phyloP scores from a whole-genome alignment of 768 basidiomycete genomes.

The Panellus pusillus region DNA sequence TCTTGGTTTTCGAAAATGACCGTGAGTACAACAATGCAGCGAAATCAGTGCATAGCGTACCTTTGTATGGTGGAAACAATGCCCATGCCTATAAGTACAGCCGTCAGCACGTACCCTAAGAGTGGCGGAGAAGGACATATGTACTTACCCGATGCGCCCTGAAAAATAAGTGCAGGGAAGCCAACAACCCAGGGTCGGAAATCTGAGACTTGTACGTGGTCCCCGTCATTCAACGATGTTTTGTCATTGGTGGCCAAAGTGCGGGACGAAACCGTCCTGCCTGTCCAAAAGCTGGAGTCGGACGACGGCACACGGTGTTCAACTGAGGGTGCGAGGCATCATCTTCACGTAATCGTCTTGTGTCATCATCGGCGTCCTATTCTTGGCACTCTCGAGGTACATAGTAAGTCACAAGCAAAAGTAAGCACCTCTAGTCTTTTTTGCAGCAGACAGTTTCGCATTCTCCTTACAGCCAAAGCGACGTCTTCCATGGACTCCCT shows the following conservation, averaged over 20 bases:
- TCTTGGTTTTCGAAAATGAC: not conserved
- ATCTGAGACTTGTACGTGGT: too few relatives aligned
- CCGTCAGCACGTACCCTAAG: not conserved
- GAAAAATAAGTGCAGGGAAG: constrained; percentile 18
- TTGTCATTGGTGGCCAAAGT: too few relatives aligned
- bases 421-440: not conserved
- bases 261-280: too few relatives aligned
- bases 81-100: constrained; percentile 21
- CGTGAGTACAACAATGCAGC: too few relatives aligned
- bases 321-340: too few relatives aligned
- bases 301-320: too few relatives aligned
- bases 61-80: constrained; percentile 27
- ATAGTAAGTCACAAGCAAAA: not conserved
- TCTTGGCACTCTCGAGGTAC: too few relatives aligned
- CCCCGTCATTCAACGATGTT: too few relatives aligned
- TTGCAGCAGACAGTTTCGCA: not conserved
- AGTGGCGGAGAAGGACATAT: not conserved
- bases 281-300: too few relatives aligned
- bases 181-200: constrained; percentile 1
- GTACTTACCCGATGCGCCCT: constrained; percentile 19
- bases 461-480: not conserved
- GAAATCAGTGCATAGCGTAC: too few relatives aligned
- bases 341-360: too few relatives aligned
- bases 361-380: too few relatives aligned
- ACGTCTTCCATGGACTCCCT: not conserved